A percentile compares a stretch with the other conserved stretches of the same genome.
Evolutionary conservation across 495 filamentous ascomycete species (phyloP).

Genomic region (Melanomma pulvis-pyrius): DNA sequence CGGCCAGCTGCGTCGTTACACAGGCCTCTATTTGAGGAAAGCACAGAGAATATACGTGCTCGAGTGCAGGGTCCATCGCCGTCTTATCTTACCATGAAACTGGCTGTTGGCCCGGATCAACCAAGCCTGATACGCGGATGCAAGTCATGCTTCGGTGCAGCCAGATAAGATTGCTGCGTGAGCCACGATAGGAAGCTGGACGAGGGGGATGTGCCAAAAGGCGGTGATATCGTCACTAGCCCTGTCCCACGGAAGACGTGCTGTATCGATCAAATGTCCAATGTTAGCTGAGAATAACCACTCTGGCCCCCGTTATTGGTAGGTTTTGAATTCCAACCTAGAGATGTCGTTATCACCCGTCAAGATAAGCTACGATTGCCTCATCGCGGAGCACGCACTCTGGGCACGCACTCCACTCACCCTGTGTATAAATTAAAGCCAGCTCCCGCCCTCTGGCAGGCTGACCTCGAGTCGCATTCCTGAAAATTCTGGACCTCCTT

Average conservation of each 20-base stretch:
- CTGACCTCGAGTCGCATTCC: neutral
- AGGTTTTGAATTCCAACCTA: conserved; percentile 6
- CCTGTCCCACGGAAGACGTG: conserved; percentile 27
- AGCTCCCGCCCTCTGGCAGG: conserved; percentile 1
- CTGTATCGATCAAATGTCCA: conserved; percentile 26
- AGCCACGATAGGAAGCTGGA: conserved; percentile 37
- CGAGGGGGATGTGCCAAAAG: conserved; percentile 3
- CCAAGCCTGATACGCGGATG: conserved; percentile 19
- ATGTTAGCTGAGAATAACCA: conserved; percentile 24
- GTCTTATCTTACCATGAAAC: conserved; percentile 24
- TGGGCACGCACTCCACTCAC: conserved; percentile 16
- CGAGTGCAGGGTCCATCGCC: conserved; percentile 15
- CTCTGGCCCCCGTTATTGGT: conserved; percentile 25
- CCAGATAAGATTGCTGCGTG: conserved; percentile 30
- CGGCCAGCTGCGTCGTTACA: conserved; percentile 27
- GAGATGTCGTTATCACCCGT: conserved; percentile 33
- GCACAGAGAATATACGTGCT: neutral
- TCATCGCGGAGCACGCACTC: conserved; percentile 14
- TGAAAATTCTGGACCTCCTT: neutral
- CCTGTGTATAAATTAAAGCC: conserved; percentile 20
- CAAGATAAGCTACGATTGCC: conserved; percentile 37
- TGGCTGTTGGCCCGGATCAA: conserved; percentile 17
- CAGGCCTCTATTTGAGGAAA: neutral
- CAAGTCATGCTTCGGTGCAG: conserved; percentile 29
- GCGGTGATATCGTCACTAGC: conserved; percentile 24